These are phyloP conservation scores for Cladosporium sp. DNA, from an alignment of 2,329 filamentous ascomycete genomes.

Conservation along the genomic window DNA sequence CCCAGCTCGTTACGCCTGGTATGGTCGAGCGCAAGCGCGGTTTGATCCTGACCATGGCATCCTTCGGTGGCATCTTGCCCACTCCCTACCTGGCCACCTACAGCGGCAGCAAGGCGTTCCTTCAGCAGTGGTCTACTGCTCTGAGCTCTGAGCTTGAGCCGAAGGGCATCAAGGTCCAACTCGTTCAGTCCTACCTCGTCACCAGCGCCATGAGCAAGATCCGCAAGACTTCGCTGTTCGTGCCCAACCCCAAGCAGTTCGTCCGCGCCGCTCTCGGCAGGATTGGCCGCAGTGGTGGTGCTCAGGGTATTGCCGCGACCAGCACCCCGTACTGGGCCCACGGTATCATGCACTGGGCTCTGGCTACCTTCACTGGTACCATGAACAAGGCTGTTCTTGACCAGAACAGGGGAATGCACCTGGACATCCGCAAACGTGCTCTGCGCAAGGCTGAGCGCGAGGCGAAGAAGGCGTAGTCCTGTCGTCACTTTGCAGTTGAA, in stretches of 20 bases:
- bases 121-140: conserved; percentile 92
- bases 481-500: background rate
- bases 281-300: conserved; percentile 75
- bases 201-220: conserved; percentile 98
- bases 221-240: conserved; percentile 71
- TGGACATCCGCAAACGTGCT: conserved; percentile 78
- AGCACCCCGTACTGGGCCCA: conserved; percentile 95
- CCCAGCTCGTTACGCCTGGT: conserved; percentile 78
- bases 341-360: conserved; percentile 80
- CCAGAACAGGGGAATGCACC: conserved; percentile 72
- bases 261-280: conserved; percentile 77
- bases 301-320: conserved; percentile 77
- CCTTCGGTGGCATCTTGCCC: conserved; percentile 88
- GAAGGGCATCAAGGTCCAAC: conserved; percentile 82
- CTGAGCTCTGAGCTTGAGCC: conserved; percentile 80
- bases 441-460: conserved; percentile 82
- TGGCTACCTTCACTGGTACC: conserved; percentile 63
- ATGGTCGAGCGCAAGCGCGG: conserved; percentile 84
- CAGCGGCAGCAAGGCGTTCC: conserved; percentile 95
- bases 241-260: conserved; percentile 81
- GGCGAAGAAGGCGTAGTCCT: conserved; percentile 61
- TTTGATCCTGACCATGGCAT: conserved; percentile 94
- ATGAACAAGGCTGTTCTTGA: conserved; percentile 60
- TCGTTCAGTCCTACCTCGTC: conserved; percentile 89
- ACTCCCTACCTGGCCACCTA: conserved; percentile 94